Percentiles rank a stretch among this genome's conserved stretches.
Evolutionary conservation across 2,329 filamentous ascomycete species (phyloP).

Genomic region (Pestalotiopsis fici): DNA sequence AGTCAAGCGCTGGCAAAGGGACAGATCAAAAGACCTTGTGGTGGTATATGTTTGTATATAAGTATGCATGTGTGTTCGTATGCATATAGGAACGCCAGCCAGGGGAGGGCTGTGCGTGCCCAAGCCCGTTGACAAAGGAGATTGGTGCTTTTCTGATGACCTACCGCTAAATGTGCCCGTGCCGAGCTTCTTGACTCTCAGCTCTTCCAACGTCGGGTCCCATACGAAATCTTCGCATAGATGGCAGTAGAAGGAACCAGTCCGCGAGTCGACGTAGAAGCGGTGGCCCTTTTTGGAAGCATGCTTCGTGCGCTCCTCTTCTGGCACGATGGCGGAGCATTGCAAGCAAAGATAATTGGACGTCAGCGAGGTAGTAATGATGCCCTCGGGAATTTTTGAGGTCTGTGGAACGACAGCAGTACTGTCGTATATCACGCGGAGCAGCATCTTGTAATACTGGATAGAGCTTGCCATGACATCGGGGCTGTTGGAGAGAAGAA

Average conservation of each 20-base stretch:
- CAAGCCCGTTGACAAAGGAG: neutral
- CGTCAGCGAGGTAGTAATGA: slow-evolving; percentile 61
- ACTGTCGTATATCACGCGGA: slow-evolving; percentile 70
- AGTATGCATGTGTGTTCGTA: too few species aligned
- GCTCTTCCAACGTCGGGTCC: slow-evolving; percentile 77
- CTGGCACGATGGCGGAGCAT: slow-evolving; percentile 68
- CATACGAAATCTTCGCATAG: slow-evolving; percentile 83
- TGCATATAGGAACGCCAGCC: too few species aligned
- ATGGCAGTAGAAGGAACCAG: slow-evolving; percentile 76
- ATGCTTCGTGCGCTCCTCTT: slow-evolving; percentile 67
- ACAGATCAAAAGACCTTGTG: too few species aligned
- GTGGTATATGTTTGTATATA: neutral
- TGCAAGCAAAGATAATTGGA: slow-evolving; percentile 74
- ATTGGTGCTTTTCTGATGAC: slow-evolving; percentile 20
- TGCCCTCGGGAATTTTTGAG: slow-evolving; percentile 57
- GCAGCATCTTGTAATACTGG: slow-evolving; percentile 70
- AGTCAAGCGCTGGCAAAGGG: neutral
- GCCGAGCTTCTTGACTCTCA: slow-evolving; percentile 70
- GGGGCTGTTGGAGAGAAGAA: slow-evolving; percentile 61
- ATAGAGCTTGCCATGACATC: slow-evolving; percentile 70
- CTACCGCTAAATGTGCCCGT: slow-evolving; percentile 66
- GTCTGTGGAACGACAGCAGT: slow-evolving; percentile 67
- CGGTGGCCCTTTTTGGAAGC: slow-evolving; percentile 69
- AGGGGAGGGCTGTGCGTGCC: too few species aligned
- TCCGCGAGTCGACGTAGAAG: slow-evolving; percentile 79